These are phyloP conservation scores for Ceratocystis colombiana DNA, from an alignment of 2,329 filamentous ascomycete species.

Conservation along the genomic window DNA sequence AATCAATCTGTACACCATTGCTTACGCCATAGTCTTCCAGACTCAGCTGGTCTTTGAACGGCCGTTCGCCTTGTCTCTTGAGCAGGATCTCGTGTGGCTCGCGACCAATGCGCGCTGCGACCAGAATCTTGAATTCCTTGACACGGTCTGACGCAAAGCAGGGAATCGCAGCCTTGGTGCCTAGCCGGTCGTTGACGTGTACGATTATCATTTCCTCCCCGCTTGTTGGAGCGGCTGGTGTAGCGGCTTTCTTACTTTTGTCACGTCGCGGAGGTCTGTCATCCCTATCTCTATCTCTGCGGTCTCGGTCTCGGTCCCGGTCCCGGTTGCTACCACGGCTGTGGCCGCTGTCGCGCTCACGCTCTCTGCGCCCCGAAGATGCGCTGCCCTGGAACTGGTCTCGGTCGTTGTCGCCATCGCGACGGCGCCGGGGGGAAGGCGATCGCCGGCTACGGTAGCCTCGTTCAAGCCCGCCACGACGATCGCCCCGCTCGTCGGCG, in stretches of 20 bases:
- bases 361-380: slow-evolving; percentile 27
- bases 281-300: slow-evolving; percentile 32
- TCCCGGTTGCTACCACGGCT: slow-evolving; percentile 29
- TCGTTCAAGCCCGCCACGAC: slow-evolving; percentile 35
- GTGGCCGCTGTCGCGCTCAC: slow-evolving; percentile 26
- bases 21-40: slow-evolving; percentile 89
- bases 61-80: slow-evolving; percentile 81
- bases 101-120: slow-evolving; percentile 78
- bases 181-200: slow-evolving; percentile 86
- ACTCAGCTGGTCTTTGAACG: slow-evolving; percentile 84
- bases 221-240: slow-evolving; percentile 27
- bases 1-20: slow-evolving; percentile 66
- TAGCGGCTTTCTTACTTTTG: slow-evolving; percentile 33
- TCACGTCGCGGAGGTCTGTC: slow-evolving; percentile 29
- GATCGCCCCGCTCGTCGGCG: slow-evolving; percentile 32
- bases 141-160: slow-evolving; percentile 78
- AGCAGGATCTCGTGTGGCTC: slow-evolving; percentile 85
- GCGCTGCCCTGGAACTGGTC: too few species aligned
- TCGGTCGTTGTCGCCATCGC: slow-evolving; percentile 22
- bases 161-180: slow-evolving; percentile 89
- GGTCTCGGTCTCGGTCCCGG: slow-evolving; percentile 10
- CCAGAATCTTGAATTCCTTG: slow-evolving; percentile 80
- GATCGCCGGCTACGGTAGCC: slow-evolving; percentile 27
- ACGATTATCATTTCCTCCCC: slow-evolving; percentile 85
- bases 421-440: slow-evolving; percentile 13